These are phyloP conservation scores for Neopestalotiopsis sp. DNA, from an alignment of 2,329 filamentous ascomycete genomes.

Conservation along the genomic window DNA sequence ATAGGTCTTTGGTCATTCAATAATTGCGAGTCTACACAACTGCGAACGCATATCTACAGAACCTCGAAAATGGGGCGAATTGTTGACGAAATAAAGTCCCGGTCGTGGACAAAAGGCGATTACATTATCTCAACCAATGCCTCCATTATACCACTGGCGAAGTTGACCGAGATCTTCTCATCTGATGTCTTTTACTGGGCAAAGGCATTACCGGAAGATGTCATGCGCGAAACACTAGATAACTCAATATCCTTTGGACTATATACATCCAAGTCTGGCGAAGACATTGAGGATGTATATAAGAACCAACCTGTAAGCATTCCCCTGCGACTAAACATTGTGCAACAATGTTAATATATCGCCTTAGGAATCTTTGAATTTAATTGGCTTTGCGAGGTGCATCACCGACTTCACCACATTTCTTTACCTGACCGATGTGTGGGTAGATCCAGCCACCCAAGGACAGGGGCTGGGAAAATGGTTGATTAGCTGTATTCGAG, in stretches of 20 bases:
- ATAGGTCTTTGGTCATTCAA: too few species aligned
- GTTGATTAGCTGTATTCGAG: conserved; percentile 49
- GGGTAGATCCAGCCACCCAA: conserved; percentile 46
- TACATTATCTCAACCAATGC: conserved; percentile 42
- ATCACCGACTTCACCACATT: conserved; percentile 54
- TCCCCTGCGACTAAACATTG: background rate
- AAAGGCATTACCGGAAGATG: conserved; percentile 29
- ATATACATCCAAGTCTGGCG: conserved; percentile 25
- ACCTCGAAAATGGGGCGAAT: background rate
- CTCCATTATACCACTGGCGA: conserved; percentile 33
- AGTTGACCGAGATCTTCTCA: conserved; percentile 38
- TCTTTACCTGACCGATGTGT: conserved; percentile 56
- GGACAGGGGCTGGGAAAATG: conserved; percentile 51
- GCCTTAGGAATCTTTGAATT: background rate
- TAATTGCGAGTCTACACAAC: too few species aligned
- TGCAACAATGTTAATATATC: too few species aligned
- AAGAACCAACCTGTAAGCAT: background rate
- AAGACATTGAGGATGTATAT: background rate
- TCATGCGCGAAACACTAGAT: conserved; percentile 33
- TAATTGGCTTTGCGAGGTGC: conserved; percentile 51
- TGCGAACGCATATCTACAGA: too few species aligned
- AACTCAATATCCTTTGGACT: conserved; percentile 42
- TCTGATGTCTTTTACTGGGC: conserved; percentile 41
- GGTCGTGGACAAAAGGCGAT: conserved; percentile 23
- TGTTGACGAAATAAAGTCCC: conserved; percentile 1